Percentiles rank a stretch among this genome's conserved stretches.
phyloP scores from a whole-genome alignment of 108 stramenopile species.

The Cyclotella baltica region DNA sequence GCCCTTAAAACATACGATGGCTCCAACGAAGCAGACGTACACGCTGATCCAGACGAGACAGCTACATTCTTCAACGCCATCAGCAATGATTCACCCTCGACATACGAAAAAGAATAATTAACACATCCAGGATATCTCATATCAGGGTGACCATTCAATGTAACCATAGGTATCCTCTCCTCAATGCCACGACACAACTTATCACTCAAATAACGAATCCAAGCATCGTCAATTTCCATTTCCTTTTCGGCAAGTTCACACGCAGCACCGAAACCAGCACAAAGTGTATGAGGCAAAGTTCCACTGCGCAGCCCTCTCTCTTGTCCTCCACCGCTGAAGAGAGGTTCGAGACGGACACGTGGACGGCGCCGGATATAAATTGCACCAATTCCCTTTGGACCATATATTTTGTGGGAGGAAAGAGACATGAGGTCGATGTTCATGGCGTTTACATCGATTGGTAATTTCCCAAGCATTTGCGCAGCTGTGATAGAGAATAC shows the following conservation, averaged over 20 bases:
- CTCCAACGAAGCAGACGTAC: slow-evolving; percentile 97
- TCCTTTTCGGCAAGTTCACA: slow-evolving; percentile 90
- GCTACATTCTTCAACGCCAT: slow-evolving; percentile 99
- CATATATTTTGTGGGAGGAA: slow-evolving; percentile 98
- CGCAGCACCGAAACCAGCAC: slow-evolving; percentile 95
- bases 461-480: slow-evolving; percentile 98
- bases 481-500: slow-evolving; percentile 68
- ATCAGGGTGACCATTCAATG: slow-evolving; percentile 92
- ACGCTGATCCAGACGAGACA: slow-evolving; percentile 96
- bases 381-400: slow-evolving; percentile 98
- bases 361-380: slow-evolving; percentile 96
- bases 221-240: slow-evolving; percentile 83
- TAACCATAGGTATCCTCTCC: slow-evolving; percentile 85
- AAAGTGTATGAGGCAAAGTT: slow-evolving; percentile 89
- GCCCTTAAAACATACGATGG: slow-evolving; percentile 99
- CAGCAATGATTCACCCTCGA: slow-evolving; percentile 97
- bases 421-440: slow-evolving; percentile 97
- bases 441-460: slow-evolving; percentile 94
- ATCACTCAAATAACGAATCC: slow-evolving; percentile 78
- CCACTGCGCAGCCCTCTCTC: slow-evolving; percentile 95
- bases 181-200: slow-evolving; percentile 89
- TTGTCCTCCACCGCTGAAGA: slow-evolving; percentile 98
- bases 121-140: slow-evolving; percentile 94
- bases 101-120: slow-evolving; percentile 99
- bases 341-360: slow-evolving; percentile 96